Base-by-base conservation (phyloP, 306 rosid species). In the Cicer arietinum region DNA sequence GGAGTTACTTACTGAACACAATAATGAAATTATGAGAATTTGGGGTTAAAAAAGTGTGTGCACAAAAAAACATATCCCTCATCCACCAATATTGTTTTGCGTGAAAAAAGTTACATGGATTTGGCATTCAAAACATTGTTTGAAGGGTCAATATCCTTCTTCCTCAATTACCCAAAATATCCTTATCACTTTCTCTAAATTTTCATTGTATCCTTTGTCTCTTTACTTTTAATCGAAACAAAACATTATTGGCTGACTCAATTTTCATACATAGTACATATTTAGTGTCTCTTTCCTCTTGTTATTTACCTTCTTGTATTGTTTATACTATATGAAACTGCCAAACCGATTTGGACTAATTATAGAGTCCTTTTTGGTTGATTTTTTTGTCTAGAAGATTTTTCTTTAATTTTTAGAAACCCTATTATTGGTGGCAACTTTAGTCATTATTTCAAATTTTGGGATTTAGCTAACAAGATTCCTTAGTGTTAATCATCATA, bases 51-150 rank as follows among this genome's bases (percentile, higher is more conserved):
- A 69, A 81, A 54, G 39, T 20, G 73, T 60, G 37, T 25, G 40
- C 44, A 41, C 22, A 16, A 57, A 69, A 69, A 69, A 69, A 75
- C 69, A 60, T 45, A 69, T 40, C 68, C 43, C 50, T 69, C 78
- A 53, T 69, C 48, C 68, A 44, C 47, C 85, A 25, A 25, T 25
- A 83, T 91, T 22, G 88, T 84, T 91, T 89, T 87, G 87, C 86
- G 93, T 89, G 96, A 79, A 89, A 79, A 89, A 89, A 90, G 12
- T 77, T 79, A 77, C 35, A 86, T 80, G 75, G 77, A 67, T 48
- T 80, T 77, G 80, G 89, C 90, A 81, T 85, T 87, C 90, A 87
- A 90, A 79, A 86, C 79, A 72, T 74, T 44, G 83, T 80, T 73
- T 81, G 87, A 82, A 67, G 80, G 85, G 82, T 79, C 81, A 53